phyloP scores from a whole-genome alignment of 2,329 filamentous ascomycete species.

The Coniochaeta sp. region DNA sequence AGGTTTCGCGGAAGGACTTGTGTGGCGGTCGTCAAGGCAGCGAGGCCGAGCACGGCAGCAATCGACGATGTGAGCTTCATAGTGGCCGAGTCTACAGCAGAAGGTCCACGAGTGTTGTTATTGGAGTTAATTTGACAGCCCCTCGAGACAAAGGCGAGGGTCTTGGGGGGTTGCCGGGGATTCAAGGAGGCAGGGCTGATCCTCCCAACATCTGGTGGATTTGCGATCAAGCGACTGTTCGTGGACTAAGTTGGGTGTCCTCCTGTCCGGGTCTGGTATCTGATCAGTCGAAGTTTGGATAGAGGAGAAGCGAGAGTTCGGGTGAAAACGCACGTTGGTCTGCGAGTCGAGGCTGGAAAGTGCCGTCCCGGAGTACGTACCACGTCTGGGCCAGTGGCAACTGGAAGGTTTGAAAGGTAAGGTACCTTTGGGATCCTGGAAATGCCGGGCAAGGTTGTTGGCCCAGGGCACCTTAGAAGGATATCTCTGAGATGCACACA shows the following conservation, averaged over 20 bases:
- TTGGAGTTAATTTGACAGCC: background rate
- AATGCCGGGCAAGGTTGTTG: background rate
- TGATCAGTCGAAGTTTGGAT: background rate
- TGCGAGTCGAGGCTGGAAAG: background rate
- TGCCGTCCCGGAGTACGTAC: background rate
- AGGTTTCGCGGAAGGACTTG: slow-evolving; percentile 58
- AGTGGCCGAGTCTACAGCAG: background rate
- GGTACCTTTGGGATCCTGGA: background rate
- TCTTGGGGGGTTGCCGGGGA: background rate
- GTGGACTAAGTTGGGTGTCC: background rate
- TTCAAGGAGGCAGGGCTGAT: background rate
- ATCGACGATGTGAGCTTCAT: slow-evolving; percentile 40
- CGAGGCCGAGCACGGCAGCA: slow-evolving; percentile 42
- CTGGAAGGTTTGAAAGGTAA: background rate
- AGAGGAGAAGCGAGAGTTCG: background rate
- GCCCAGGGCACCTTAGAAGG: no score
- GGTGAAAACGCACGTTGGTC: background rate
- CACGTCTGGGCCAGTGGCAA: background rate
- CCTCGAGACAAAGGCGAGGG: background rate
- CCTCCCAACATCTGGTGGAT: background rate
- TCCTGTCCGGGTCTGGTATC: background rate
- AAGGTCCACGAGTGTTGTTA: background rate
- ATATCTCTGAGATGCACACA: no score
- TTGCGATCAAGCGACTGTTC: background rate
- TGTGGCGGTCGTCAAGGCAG: slow-evolving; percentile 42